A percentile compares a stretch with the other conserved stretches of the same genome.
These are phyloP conservation scores for Syncephalastrum contaminatum DNA, from an alignment of 371 early-diverging fungal genomes.

Conservation along the genomic window DNA sequence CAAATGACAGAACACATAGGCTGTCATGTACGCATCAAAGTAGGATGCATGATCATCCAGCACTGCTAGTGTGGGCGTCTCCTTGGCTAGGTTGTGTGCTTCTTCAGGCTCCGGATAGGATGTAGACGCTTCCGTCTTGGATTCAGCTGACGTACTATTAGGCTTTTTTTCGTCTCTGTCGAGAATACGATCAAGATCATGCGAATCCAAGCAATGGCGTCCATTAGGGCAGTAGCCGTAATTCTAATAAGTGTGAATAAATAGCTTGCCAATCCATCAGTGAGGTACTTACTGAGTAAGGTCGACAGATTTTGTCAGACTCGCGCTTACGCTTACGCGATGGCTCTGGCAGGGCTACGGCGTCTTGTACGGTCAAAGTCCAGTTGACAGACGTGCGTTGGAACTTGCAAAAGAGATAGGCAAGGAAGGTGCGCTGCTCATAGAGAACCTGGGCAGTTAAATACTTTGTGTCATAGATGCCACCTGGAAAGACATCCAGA, in stretches of 20 bases:
- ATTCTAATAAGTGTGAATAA: neutral
- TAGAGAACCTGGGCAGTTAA: conserved; percentile 64
- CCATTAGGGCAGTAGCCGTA: conserved; percentile 68
- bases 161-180: conserved; percentile 53
- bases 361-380: neutral
- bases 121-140: conserved; percentile 5
- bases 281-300: conserved; percentile 63
- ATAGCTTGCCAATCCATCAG: neutral
- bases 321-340: conserved; percentile 8
- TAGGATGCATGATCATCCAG: conserved; percentile 74
- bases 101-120: neutral
- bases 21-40: conserved; percentile 96
- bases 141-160: too few species aligned
- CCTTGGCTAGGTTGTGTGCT: neutral
- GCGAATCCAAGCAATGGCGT: conserved; percentile 63
- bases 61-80: neutral
- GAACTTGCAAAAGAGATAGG: conserved; percentile 79
- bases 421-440: conserved; percentile 70
- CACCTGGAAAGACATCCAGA: conserved; percentile 76
- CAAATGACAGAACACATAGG: conserved; percentile 72
- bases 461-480: conserved; percentile 89
- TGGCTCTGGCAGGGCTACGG: conserved; percentile 1
- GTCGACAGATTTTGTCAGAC: conserved; percentile 55
- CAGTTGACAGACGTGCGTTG: conserved; percentile 21
- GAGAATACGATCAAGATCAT: conserved; percentile 80